Conservation (phyloP, 1,284 basidiomycete genomes). For the Leccinum fallax region DNA sequence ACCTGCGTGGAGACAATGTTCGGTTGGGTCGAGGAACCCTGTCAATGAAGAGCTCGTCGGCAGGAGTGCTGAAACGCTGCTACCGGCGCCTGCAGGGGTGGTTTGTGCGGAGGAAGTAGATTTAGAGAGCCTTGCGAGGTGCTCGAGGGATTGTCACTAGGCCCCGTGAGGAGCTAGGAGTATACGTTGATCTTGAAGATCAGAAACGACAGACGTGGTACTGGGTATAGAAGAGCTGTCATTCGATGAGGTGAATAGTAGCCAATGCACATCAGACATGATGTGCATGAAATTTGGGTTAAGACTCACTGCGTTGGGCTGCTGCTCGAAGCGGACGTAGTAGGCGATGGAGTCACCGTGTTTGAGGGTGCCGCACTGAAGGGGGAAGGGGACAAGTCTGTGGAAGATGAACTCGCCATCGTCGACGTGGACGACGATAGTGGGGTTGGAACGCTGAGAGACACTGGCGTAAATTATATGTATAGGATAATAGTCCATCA, state of each 20-base stretch:
- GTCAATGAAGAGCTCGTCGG: conserved; percentile 41
- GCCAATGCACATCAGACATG: neutral
- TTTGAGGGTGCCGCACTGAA: neutral
- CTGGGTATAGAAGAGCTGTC: neutral
- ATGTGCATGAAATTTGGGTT: neutral
- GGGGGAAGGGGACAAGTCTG: neutral
- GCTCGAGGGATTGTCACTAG: neutral
- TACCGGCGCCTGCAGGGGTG: conserved; percentile 22
- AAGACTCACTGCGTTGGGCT: conserved; percentile 4
- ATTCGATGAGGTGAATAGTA: conserved; percentile 1
- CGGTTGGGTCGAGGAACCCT: conserved; percentile 43
- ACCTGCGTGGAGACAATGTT: conserved; percentile 49
- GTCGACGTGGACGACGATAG: neutral
- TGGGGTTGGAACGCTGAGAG: neutral
- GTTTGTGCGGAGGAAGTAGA: conserved; percentile 1
- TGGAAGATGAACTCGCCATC: conserved; percentile 1
- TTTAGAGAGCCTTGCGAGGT: neutral
- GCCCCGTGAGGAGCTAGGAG: neutral
- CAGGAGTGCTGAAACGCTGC: conserved; percentile 43
- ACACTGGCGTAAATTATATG: neutral
- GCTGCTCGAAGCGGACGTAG: neutral
- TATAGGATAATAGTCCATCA: neutral
- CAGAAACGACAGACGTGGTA: neutral
- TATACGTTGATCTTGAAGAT: neutral
- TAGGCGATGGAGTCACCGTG: neutral